These are phyloP conservation scores for Xylariaceae sp. DNA, from an alignment of 2,329 filamentous ascomycete genomes.

Conservation along the genomic window DNA sequence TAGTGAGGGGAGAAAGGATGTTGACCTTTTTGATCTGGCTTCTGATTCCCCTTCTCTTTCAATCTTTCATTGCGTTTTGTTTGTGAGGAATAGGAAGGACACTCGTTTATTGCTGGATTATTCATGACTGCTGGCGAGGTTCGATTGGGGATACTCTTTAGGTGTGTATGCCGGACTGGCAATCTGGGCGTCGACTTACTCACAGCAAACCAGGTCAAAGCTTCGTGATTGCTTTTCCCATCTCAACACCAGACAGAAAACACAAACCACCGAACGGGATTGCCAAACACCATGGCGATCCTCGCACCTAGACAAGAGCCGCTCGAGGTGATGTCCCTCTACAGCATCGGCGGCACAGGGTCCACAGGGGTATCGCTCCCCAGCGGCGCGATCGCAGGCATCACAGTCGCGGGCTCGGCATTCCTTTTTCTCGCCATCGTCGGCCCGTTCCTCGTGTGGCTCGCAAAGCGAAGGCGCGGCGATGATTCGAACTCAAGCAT, in stretches of 20 bases:
- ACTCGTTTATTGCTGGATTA: too few species aligned
- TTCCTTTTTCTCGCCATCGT: slow-evolving; percentile 41
- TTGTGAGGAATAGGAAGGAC: too few species aligned
- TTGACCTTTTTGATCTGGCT: too few species aligned
- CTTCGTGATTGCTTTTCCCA: too few species aligned
- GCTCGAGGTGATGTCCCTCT: neutral
- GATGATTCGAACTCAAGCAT: slow-evolving; percentile 15
- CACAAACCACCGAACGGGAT: neutral
- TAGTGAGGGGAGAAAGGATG: too few species aligned
- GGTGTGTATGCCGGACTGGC: neutral
- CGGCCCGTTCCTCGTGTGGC: slow-evolving; percentile 40
- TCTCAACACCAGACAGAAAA: neutral
- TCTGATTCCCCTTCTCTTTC: too few species aligned
- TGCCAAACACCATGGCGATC: neutral
- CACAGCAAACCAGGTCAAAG: too few species aligned
- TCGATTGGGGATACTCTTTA: too few species aligned
- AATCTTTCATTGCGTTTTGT: too few species aligned
- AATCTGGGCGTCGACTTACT: too few species aligned
- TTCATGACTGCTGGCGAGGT: too few species aligned
- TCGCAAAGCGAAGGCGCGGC: slow-evolving; percentile 30
- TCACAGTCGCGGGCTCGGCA: slow-evolving; percentile 45
- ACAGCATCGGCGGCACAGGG: neutral
- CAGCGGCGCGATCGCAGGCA: slow-evolving; percentile 37
- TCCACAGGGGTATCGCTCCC: slow-evolving; percentile 20
- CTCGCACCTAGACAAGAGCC: neutral